Base-by-base conservation (phyloP, 78 protist species). In the Dictyostelium brefeldianum region DNA sequence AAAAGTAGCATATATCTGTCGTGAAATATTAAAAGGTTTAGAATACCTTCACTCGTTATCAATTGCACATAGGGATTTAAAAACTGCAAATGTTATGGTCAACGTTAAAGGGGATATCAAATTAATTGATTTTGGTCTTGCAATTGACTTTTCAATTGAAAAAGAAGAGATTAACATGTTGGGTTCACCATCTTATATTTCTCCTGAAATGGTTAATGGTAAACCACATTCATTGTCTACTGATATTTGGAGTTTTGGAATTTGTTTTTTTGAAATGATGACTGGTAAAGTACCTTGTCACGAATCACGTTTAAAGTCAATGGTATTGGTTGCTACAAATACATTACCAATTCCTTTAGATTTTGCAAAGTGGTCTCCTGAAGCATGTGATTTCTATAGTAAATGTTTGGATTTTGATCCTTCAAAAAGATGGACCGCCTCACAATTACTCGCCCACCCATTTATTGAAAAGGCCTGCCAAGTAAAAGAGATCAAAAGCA, bases 201-300 rank as follows among this genome's bases (percentile, higher is more conserved):
- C 96, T 9, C 96, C 96, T 0, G 96, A 93, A 29, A 80, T 70
- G 80, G 78, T 93, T 11, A 29, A 53, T 14, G 85, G 89, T 43
- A 73, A 25, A 1, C 89, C 87, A 18, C 90, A 93, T 29, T 48
- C 69, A 9, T 31, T 62, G 11, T 67, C 89, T 5, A 84, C 74
- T 6, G 96, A 93, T 50, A 84, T 93, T 57, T 93, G 96, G 96
- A 87, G 94, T 78, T 83, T 93, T 73, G 96, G 94, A 20, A 84
- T 93, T 0, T 93, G 96, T 46, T 25, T 85, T 7, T 46, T 84
- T 20, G 96, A 93, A 27, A 65, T 93, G 92, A 29, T 83, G 69
- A 18, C 54, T 36, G 80, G 89, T 77, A 93, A 80, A 84, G 64
- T 90, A 57, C 96, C 96, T 17, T 17, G 78, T 27, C 43, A 71